Evolutionary conservation across 805 yeast species (phyloP), one percentile per base, ranked within the genome.

Genomic region (Henningerozyma blattae): DNA sequence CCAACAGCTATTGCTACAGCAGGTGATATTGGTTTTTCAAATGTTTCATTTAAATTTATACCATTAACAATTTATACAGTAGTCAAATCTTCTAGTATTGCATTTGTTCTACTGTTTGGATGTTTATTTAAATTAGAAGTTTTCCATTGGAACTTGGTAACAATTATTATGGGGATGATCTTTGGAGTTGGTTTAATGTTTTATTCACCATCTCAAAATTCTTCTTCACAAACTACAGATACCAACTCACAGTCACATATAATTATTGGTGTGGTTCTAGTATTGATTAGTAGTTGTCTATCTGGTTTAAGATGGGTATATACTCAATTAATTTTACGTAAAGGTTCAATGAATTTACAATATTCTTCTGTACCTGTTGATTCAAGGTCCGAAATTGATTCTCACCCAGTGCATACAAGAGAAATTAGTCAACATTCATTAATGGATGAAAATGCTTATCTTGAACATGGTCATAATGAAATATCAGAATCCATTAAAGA

Each of bases 291-390:
- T 4, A 74, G 94, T 2, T 68, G 80, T 52, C 69, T 85, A 60
- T 77, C 91, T 13, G 98, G 98, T 0, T 61, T 91, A 33, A 70
- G 98, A 42, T 91, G 98, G 98, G 89, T 94, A 1, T 71, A 87
- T 40, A 86, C 97, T 1, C 97, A 91, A 51, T 55, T 91, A 16
- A 65, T 89, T 24, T 61, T 91, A 32, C 78, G 70, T 43, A 67
- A 63, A 30, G 75, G 75, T 42, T 65, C 74, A 34, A 72, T 77
- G 4, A 31, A 27, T n/a, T 27, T 5, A 15, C 22, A 16, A 2
- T 19, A 20, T 14, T 12, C 30, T 10, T 10, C 16, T 4, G 10
- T 28, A 9, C 15, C 19, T 9, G 18, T 22, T 12, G 30, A 35
- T 5, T 16, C 12, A 14, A 35, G 33, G 12, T 26, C 24, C 8